Base-by-base conservation (phyloP, 1,284 basidiomycete species). In the Cutaneotrichosporon spelunceum region DNA sequence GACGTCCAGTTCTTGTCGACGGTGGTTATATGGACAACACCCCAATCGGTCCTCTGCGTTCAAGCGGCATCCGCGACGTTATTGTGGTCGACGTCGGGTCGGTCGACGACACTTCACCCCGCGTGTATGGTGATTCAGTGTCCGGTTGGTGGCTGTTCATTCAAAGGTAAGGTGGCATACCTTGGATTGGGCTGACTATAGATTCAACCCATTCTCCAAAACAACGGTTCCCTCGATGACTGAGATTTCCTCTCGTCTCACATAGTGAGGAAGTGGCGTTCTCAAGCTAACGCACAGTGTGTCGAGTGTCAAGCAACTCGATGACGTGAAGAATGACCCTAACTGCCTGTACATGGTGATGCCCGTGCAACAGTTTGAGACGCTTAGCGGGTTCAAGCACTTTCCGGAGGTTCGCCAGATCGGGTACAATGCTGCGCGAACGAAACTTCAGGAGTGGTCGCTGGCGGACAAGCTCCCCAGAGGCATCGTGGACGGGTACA, bases 71-170 rank as follows among this genome's bases (percentile, higher is more conserved):
- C 6, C 89, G 86, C 60, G 87, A 86, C 36, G 90, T 99, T n/a
- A 92, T 99, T 72, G 95, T 96, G 0, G 89, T 87, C 36, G 96
- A 99, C 73, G 96, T 99, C 50, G 95, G 92, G 56, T 88, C 90
- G 30, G 91, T 93, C 60, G 94, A 98, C 74, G 96, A 99, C 75
- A 98, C 95, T 64, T 92, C 90, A 1, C 92, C 94, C 0, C 85
- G 95, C 45, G 88, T 90, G 69, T 98, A 95, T 76, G 94, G 95
- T 6, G 96, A 99, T 72, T 89, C 91, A 0, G 84, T 99, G 1
- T 97, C 94, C 2, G 96, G 96, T 24, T 97, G 93, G 88, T 98
- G 93, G 91, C 85, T 99, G 19, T 82, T 98, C 60, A 77, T 99
- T 62, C 96, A 95, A 77, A 83, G 92, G 62, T 96, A 87, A 86